These are phyloP conservation scores for Phytophthora kernoviae DNA, from an alignment of 352 stramenopile species.

Conservation along the genomic window DNA sequence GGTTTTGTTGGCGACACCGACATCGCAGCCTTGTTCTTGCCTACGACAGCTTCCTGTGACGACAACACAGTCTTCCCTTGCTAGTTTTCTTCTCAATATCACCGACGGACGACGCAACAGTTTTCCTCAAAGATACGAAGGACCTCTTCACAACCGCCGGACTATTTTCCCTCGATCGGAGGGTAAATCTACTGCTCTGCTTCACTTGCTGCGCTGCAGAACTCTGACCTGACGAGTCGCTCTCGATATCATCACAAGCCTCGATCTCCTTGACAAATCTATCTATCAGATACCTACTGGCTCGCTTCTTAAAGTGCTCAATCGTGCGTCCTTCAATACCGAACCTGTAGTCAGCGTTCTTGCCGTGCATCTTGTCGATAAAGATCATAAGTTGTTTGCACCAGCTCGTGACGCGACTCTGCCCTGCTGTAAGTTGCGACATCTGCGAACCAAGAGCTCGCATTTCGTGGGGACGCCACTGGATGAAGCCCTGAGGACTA, in stretches of 20 bases:
- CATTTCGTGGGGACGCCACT: conserved; percentile 36
- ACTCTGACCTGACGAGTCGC: background rate
- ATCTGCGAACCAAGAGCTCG: conserved; percentile 30
- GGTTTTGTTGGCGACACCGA: no score
- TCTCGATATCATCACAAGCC: background rate
- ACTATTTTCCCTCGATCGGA: background rate
- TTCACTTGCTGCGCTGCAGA: background rate
- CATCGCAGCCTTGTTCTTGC: no score
- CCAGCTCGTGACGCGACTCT: conserved; percentile 14
- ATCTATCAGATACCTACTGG: background rate
- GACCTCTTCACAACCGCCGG: no score
- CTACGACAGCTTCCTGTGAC: no score
- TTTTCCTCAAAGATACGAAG: no score
- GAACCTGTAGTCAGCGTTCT: background rate
- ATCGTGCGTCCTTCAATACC: background rate
- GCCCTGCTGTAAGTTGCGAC: conserved; percentile 15
- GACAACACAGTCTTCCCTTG: no score
- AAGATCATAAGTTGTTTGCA: conserved; percentile 13
- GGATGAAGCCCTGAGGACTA: conserved; percentile 19
- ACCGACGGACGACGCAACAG: no score
- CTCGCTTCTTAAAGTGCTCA: conserved; percentile 1
- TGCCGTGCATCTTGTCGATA: conserved; percentile 15
- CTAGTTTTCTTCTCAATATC: no score
- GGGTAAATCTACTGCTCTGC: background rate
- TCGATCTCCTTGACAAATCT: background rate